These are phyloP conservation scores for Beta corolliflora DNA, from an alignment of 179 eudicot genomes.

Conservation along the genomic window DNA sequence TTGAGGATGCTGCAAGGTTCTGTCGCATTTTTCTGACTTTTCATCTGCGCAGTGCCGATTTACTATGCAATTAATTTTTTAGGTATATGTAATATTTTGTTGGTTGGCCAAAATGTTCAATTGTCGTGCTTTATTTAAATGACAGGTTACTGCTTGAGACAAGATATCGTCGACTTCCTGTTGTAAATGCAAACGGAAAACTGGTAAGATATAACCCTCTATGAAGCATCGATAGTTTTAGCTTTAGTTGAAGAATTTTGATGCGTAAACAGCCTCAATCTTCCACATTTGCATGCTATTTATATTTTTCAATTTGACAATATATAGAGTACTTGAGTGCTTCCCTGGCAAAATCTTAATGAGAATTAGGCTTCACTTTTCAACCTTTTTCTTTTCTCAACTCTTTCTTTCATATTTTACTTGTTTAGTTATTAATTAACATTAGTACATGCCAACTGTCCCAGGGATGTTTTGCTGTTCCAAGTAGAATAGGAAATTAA, in stretches of 20 bases:
- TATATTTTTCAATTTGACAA: background rate
- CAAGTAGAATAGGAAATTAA: conserved; percentile 7
- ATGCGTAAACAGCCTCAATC: background rate
- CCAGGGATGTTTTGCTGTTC: conserved; percentile 17
- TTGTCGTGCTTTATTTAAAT: conserved; percentile 1
- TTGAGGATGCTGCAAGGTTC: conserved; percentile 94
- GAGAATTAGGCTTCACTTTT: conserved; percentile 15
- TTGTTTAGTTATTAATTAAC: background rate
- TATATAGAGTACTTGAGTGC: background rate
- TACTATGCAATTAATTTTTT: background rate
- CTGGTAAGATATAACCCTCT: conserved; percentile 51
- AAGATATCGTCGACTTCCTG: conserved; percentile 81
- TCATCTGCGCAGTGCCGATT: background rate
- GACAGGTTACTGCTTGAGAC: conserved; percentile 82
- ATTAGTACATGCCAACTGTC: conserved; percentile 11
- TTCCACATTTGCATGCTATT: background rate
- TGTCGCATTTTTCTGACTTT: conserved; percentile 2
- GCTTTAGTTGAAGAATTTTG: background rate
- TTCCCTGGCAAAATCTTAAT: background rate
- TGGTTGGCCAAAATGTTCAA: conserved; percentile 2
- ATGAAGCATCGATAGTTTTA: background rate
- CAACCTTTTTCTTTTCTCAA: background rate
- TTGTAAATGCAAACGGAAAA: conserved; percentile 75
- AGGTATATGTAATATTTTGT: background rate
- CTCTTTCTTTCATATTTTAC: conserved; percentile 18